Percentiles rank a stretch among this genome's conserved stretches.
These are phyloP conservation scores for Komagataella kurtzmanii DNA, from an alignment of 805 yeast species.

Conservation along the genomic window DNA sequence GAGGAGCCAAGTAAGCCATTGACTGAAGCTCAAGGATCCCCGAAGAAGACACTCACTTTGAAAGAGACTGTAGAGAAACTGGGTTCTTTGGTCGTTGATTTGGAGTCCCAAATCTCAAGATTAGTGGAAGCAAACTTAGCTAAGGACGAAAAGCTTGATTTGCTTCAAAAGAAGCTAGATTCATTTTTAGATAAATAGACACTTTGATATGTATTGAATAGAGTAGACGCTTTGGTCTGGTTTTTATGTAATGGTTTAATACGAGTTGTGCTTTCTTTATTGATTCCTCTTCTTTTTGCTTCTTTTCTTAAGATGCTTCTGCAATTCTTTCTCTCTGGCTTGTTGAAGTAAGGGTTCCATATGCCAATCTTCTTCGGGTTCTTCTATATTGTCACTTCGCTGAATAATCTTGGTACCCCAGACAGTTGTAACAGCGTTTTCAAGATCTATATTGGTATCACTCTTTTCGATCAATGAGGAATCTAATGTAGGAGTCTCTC, in stretches of 20 bases:
- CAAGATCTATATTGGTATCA: slow-evolving; percentile 4
- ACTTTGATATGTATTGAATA: neutral
- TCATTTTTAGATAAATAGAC: slow-evolving; percentile 27
- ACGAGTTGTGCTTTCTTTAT: neutral
- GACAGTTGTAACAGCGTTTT: slow-evolving; percentile 32
- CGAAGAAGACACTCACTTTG: slow-evolving; percentile 31
- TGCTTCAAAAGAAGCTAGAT: slow-evolving; percentile 51
- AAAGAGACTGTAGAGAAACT: slow-evolving; percentile 62
- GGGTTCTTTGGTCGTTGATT: slow-evolving; percentile 37
- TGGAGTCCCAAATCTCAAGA: slow-evolving; percentile 41
- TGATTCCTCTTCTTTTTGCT: slow-evolving; percentile 32
- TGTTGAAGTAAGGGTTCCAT: slow-evolving; percentile 34
- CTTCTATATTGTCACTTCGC: slow-evolving; percentile 24
- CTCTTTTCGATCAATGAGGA: slow-evolving; percentile 11
- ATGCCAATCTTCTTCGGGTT: slow-evolving; percentile 27
- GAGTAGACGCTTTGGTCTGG: neutral
- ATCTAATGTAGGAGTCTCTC: slow-evolving; percentile 15
- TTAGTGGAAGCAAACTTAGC: slow-evolving; percentile 41
- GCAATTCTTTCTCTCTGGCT: slow-evolving; percentile 33
- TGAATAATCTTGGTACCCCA: slow-evolving; percentile 64
- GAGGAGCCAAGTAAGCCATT: slow-evolving; percentile 5
- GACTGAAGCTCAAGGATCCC: slow-evolving; percentile 6
- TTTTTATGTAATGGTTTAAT: neutral
- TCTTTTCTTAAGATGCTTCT: slow-evolving; percentile 16
- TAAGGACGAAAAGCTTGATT: slow-evolving; percentile 47